These are phyloP conservation scores for Melastoma candidum DNA, from an alignment of 441 rosid genomes.

Conservation along the genomic window DNA sequence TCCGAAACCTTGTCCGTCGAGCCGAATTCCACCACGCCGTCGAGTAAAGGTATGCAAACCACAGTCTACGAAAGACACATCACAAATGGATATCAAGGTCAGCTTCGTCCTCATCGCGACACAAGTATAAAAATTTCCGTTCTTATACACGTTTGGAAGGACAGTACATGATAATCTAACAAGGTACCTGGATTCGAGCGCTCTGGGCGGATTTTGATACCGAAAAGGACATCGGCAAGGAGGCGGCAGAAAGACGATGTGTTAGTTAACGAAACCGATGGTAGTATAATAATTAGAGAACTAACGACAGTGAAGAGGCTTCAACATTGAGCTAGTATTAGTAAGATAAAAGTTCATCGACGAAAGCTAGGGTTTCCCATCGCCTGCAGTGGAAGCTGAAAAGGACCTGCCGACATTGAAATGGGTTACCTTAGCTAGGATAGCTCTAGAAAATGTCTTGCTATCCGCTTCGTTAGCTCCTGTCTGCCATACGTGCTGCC, in stretches of 20 bases:
- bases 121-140: too few relatives aligned
- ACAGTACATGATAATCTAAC: too few relatives aligned
- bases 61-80: slow-evolving; percentile 46
- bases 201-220: slow-evolving; percentile 33
- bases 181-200: slow-evolving; percentile 64
- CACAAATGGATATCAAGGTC: too few relatives aligned
- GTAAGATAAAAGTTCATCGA: too few relatives aligned
- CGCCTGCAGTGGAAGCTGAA: too few relatives aligned
- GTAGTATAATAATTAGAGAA: not conserved
- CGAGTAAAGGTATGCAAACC: slow-evolving; percentile 77
- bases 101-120: too few relatives aligned
- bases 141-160: too few relatives aligned
- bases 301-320: too few relatives aligned
- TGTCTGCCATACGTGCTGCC: slow-evolving; percentile 76
- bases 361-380: too few relatives aligned
- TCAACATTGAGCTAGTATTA: too few relatives aligned
- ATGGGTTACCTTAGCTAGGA: slow-evolving; percentile 73
- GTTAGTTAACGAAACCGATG: too few relatives aligned
- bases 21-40: slow-evolving; percentile 86
- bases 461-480: slow-evolving; percentile 84
- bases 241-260: not conserved
- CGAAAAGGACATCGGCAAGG: slow-evolving; percentile 8
- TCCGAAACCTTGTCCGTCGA: slow-evolving; percentile 51
- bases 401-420: too few relatives aligned
- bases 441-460: slow-evolving; percentile 83